Base-by-base conservation (phyloP, 2,329 filamentous ascomycete genomes). In the Phaeophleospora eucalypticola region DNA sequence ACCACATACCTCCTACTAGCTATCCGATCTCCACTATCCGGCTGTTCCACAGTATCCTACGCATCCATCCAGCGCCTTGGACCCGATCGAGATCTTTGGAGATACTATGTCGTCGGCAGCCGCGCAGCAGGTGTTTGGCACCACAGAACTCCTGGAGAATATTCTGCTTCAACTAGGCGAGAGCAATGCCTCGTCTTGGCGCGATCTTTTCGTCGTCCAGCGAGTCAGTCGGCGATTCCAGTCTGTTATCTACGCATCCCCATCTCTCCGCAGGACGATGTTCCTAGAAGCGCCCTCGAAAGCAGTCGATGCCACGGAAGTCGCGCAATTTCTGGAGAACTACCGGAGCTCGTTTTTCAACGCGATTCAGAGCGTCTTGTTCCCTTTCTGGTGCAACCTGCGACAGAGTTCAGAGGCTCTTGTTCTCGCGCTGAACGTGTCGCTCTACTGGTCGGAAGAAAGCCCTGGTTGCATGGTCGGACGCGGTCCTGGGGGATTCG, bases 301-400 rank as follows among this genome's bases (percentile, higher is more conserved):
- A 27, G 24, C 46, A 24, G 24, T 41, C 29, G 15, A n/a, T 8
- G 21, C 18, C 27, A 32, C 46, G 3, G 45, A 46, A 36, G 47
- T 51, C 15, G n/a, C 52, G 8, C 43, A 45, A 12, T 43, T 49
- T 27, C 21, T 53, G 18, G 52, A 54, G 17, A 43, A 37, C 39
- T 55, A 57, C 44, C 46, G 48, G 20, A 32, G 27, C 36, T n/a
- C 24, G 6, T 57, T 57, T 42, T 57, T 57, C 48, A 50, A 41
- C 38, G 45, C 49, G 18, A 48, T 57, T 14, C 45, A 54, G 33
- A 41, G 43, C 39, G 36, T 57, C 2, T 42, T 57, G 18, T 53
- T 53, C 19, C 54, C 54, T 4, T 57, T 57, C 49, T 57, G 54
- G 54, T 51, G 48, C 43, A 48, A 57, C 20, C 46, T 54, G 14